Conservation (phyloP, 164 flowering plant species). For the Buxus sempervirens region DNA sequence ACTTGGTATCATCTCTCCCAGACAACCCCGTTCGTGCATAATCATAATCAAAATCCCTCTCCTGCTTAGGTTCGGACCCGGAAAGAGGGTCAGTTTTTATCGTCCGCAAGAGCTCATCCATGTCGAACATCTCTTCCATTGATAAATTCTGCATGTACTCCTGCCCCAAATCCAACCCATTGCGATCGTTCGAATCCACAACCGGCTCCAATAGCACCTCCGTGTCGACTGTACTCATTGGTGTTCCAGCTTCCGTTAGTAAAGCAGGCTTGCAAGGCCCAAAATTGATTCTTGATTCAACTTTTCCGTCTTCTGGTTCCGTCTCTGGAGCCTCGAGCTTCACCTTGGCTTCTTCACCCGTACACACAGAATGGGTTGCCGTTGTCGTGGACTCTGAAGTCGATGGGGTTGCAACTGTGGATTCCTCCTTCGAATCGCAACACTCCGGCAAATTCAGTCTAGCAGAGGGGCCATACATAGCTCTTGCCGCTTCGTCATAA, state of each 20-base stretch:
- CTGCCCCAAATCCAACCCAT: background rate
- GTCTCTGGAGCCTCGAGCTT: background rate
- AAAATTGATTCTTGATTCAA: background rate
- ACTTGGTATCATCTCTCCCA: background rate
- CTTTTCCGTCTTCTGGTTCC: constrained; percentile 12
- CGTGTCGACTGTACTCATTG: constrained; percentile 6
- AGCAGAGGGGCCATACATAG: constrained; percentile 56
- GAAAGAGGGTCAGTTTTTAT: constrained; percentile 15
- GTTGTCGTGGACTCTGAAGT: constrained; percentile 10
- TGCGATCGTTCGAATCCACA: background rate
- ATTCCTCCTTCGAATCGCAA: background rate
- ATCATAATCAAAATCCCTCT: background rate
- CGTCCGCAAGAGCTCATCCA: constrained; percentile 32
- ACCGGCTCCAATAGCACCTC: constrained; percentile 21
- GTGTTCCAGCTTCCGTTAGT: background rate
- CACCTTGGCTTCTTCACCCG: constrained; percentile 13
- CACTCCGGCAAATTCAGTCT: constrained; percentile 41
- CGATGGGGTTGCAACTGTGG: background rate
- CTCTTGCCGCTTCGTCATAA: constrained; percentile 55
- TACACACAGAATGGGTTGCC: constrained; percentile 9
- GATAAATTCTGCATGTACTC: constrained; percentile 14
- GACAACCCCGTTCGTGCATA: background rate
- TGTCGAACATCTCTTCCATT: constrained; percentile 51
- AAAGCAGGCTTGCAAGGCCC: background rate
- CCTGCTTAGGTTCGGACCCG: background rate